Evolutionary conservation across 2,329 filamentous ascomycete species (phyloP).

Genomic region (Aspergillus awamori): DNA sequence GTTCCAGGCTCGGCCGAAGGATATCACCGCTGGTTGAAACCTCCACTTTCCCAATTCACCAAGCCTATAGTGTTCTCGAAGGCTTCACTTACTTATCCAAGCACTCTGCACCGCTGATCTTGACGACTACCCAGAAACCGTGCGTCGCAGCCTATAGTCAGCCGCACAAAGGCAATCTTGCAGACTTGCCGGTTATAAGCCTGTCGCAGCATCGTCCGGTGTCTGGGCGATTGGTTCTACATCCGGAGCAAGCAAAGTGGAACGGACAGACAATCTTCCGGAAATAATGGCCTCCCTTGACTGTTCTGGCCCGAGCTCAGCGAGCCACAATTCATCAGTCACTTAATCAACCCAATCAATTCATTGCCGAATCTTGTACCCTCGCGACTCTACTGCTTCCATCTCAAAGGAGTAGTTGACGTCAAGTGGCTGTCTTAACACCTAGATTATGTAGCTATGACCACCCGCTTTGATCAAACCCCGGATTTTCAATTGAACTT

Average conservation of each 20-base stretch:
- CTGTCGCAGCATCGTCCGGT: not conserved
- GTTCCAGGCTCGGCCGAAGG: not conserved
- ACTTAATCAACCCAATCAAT: no score
- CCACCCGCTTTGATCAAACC: slow-evolving; percentile 12
- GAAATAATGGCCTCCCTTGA: not conserved
- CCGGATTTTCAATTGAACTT: slow-evolving; percentile 13
- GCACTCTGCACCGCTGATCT: slow-evolving; percentile 4
- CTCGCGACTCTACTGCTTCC: not conserved
- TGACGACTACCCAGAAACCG: not conserved
- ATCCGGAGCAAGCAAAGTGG: not conserved
- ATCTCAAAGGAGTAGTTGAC: not conserved
- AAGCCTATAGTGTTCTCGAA: not conserved
- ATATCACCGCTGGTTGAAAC: not conserved
- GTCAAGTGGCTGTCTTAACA: slow-evolving; percentile 9
- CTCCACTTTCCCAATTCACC: not conserved
- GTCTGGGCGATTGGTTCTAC: not conserved
- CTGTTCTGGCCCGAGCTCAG: not conserved
- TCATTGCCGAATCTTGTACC: not conserved
- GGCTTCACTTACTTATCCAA: slow-evolving; percentile 3
- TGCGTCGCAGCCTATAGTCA: not conserved
- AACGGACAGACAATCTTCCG: not conserved
- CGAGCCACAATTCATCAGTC: not conserved
- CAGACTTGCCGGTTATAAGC: not conserved
- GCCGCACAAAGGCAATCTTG: slow-evolving; percentile 1
- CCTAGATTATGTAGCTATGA: slow-evolving; percentile 1